phyloP scores from a whole-genome alignment of 371 early-diverging fungal genomes.

The Capillidium rhysosporum region DNA sequence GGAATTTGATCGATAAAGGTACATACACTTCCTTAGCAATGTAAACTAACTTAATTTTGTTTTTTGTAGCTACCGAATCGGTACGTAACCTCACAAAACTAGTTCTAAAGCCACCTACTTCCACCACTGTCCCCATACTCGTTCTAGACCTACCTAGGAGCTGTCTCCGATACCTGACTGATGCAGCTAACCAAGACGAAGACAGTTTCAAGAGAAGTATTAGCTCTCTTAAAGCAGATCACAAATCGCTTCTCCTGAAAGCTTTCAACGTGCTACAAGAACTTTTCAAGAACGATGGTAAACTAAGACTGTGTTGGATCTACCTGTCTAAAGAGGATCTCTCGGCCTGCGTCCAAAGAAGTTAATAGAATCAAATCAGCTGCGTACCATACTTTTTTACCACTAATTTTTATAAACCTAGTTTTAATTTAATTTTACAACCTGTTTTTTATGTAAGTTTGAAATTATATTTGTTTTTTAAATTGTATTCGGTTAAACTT shows the following conservation, averaged over 20 bases:
- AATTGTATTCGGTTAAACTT: background rate
- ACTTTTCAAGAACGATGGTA: background rate
- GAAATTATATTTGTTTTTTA: background rate
- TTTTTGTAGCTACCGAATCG: background rate
- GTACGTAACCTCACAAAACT: background rate
- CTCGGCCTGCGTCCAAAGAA: background rate
- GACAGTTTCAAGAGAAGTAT: conserved; percentile 2
- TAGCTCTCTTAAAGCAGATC: background rate
- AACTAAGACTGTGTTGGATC: background rate
- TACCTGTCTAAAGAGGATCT: background rate
- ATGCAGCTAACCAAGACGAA: background rate
- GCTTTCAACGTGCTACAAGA: background rate
- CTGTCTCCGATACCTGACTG: background rate
- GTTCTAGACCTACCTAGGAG: background rate
- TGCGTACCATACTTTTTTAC: too few relatives aligned
- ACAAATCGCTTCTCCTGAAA: background rate
- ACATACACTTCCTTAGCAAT: background rate
- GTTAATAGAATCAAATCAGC: background rate
- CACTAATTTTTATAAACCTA: background rate
- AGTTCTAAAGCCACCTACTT: background rate
- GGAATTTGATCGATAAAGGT: conserved; percentile 1
- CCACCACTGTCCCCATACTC: too few relatives aligned
- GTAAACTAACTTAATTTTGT: background rate
- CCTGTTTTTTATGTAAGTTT: background rate
- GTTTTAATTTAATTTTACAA: background rate